Conservation (phyloP, 106 monocot genomes). For the Dendrobium chrysotoxum region DNA sequence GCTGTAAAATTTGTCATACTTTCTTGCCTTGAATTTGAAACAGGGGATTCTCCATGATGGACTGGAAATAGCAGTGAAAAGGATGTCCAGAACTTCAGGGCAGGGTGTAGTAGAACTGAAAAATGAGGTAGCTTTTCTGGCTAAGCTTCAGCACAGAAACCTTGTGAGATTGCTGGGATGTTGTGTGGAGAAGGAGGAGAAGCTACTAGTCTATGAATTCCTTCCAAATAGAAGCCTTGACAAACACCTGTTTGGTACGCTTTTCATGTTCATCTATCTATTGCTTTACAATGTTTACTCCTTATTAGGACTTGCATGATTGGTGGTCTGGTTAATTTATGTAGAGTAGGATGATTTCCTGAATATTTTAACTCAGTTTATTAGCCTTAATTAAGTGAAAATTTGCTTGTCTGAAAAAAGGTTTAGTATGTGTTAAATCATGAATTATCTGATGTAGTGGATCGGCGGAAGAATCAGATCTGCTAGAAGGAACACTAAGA, state of each 20-base stretch:
- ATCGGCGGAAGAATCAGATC: no score
- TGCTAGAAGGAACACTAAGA: no score
- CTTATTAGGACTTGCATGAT: neutral
- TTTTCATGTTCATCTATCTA: neutral
- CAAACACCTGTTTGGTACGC: slow-evolving; percentile 7
- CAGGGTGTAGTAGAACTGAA: slow-evolving; percentile 12
- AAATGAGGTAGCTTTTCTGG: slow-evolving; percentile 13
- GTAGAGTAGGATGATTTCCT: neutral
- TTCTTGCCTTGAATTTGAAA: neutral
- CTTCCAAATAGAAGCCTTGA: slow-evolving; percentile 10
- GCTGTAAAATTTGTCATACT: neutral
- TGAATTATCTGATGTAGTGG: no score
- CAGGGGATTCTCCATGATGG: neutral
- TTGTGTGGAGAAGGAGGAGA: slow-evolving; percentile 4
- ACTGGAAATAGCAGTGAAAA: slow-evolving; percentile 14
- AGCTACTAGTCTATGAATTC: slow-evolving; percentile 6
- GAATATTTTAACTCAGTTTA: neutral
- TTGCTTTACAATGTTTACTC: neutral
- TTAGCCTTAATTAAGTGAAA: no score
- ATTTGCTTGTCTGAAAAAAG: no score
- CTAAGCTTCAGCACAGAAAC: slow-evolving; percentile 17
- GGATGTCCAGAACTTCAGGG: slow-evolving; percentile 7
- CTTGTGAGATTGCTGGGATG: slow-evolving; percentile 9
- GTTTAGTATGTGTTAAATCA: no score
- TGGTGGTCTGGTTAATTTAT: neutral